A percentile compares a stretch with the other conserved stretches of the same genome.
Evolutionary conservation across 1,284 basidiomycete species (phyloP).

Genomic region (Trichosporon sp.): DNA sequence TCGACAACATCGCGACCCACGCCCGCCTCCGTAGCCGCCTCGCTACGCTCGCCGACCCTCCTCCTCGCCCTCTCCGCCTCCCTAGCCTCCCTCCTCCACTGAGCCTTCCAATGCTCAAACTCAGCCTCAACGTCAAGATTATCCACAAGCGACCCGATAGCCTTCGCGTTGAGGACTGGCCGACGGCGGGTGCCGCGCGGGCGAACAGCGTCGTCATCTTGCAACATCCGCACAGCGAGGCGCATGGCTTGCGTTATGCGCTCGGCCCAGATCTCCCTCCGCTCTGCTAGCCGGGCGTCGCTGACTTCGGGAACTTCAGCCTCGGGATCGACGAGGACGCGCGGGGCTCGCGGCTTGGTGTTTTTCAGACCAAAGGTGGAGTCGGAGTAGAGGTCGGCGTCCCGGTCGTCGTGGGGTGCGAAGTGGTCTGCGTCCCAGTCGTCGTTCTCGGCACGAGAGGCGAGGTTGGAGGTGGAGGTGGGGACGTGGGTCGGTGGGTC

Average conservation of each 20-base stretch:
- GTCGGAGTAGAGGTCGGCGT: too few species aligned
- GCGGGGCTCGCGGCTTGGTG: background rate
- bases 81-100: background rate
- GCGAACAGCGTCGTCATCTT: constrained; percentile 8
- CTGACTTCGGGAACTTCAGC: background rate
- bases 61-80: background rate
- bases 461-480: background rate
- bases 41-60: background rate
- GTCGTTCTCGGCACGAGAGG: background rate
- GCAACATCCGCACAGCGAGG: constrained; percentile 12
- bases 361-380: background rate
- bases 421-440: background rate
- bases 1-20: too few species aligned
- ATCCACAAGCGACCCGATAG: background rate
- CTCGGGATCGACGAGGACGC: background rate
- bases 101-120: background rate
- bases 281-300: background rate
- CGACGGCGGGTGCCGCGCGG: background rate
- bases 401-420: background rate
- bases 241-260: constrained; percentile 1
- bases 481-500: too few species aligned
- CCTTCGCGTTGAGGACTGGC: background rate
- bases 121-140: background rate
- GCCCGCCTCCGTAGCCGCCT: too few species aligned
- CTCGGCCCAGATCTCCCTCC: background rate